These are phyloP conservation scores for Noccaea bulbosa DNA, from an alignment of 345 rosid species.

Conservation along the genomic window DNA sequence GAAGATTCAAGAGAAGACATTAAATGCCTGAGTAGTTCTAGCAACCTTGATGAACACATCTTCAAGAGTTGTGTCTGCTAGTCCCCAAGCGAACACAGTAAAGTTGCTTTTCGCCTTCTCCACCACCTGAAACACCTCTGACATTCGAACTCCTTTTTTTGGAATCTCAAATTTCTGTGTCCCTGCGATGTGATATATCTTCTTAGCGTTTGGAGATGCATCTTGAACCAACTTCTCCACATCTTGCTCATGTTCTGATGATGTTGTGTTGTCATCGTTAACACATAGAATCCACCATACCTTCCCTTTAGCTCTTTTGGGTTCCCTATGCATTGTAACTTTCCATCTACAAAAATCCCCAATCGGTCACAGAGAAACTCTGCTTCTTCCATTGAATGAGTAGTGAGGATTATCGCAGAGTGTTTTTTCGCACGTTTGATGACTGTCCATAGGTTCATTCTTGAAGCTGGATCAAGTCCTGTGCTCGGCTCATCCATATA, in stretches of 20 bases:
- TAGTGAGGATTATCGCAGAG: conserved; percentile 85
- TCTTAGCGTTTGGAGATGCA: conserved; percentile 67
- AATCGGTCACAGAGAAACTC: conserved; percentile 85
- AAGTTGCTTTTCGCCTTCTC: conserved; percentile 73
- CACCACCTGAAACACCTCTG: conserved; percentile 75
- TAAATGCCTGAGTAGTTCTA: conserved; percentile 47
- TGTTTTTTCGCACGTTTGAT: conserved; percentile 75
- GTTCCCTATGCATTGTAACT: conserved; percentile 89
- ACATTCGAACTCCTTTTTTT: conserved; percentile 67
- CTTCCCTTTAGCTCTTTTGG: conserved; percentile 83
- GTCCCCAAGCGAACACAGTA: conserved; percentile 89
- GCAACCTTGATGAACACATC: conserved; percentile 85
- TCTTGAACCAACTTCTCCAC: conserved; percentile 64
- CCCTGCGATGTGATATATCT: conserved; percentile 76
- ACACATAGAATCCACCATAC: conserved; percentile 83
- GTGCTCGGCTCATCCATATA: conserved; percentile 99
- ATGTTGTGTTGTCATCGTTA: conserved; percentile 87
- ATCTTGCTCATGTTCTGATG: conserved; percentile 58
- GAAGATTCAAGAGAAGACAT: conserved; percentile 40
- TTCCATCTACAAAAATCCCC: conserved; percentile 82
- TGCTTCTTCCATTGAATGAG: conserved; percentile 98
- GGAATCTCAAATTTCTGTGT: conserved; percentile 95
- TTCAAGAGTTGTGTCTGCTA: conserved; percentile 88
- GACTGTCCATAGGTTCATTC: conserved; percentile 81
- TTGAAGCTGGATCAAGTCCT: conserved; percentile 92